Conservation (phyloP, 441 rosid genomes). For the Brassica hybrid region DNA sequence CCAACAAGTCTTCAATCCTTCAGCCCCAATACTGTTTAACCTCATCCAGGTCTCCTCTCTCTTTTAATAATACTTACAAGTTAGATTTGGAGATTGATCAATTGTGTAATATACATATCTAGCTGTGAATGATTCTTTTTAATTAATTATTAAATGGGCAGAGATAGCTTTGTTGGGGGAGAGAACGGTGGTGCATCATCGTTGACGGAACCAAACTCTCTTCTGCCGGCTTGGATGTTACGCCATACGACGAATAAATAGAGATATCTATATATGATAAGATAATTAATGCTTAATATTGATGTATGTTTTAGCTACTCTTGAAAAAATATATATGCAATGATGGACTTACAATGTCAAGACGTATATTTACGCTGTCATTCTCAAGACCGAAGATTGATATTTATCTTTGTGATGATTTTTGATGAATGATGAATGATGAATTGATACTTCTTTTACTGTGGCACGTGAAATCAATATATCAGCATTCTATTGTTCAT, state of each 20-base stretch:
- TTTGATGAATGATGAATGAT: too few relatives aligned
- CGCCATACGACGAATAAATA: slow-evolving; percentile 34
- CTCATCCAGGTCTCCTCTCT: slow-evolving; percentile 51
- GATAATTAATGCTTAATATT: slow-evolving; percentile 24
- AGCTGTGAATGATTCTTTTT: neutral
- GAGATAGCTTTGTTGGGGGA: slow-evolving; percentile 36
- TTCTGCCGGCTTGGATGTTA: slow-evolving; percentile 44
- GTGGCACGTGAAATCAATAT: too few relatives aligned
- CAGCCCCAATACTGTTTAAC: slow-evolving; percentile 48
- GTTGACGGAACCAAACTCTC: slow-evolving; percentile 38
- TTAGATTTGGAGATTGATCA: neutral
- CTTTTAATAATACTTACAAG: neutral
- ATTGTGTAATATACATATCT: neutral
- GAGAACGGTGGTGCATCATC: slow-evolving; percentile 21
- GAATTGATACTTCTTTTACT: too few relatives aligned
- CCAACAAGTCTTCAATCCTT: slow-evolving; percentile 47
- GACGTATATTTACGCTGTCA: too few relatives aligned
- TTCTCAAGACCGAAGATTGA: too few relatives aligned
- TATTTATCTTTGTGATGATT: too few relatives aligned
- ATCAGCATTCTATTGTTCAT: too few relatives aligned
- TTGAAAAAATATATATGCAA: too few relatives aligned
- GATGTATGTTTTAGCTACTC: too few relatives aligned
- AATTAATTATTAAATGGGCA: slow-evolving; percentile 11
- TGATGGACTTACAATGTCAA: too few relatives aligned
- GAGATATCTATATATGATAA: slow-evolving; percentile 1